Percentiles rank a stretch among this genome's conserved stretches.
These are phyloP conservation scores for Wickerhamiella qilinensis DNA, from an alignment of 805 yeast genomes.

Conservation along the genomic window DNA sequence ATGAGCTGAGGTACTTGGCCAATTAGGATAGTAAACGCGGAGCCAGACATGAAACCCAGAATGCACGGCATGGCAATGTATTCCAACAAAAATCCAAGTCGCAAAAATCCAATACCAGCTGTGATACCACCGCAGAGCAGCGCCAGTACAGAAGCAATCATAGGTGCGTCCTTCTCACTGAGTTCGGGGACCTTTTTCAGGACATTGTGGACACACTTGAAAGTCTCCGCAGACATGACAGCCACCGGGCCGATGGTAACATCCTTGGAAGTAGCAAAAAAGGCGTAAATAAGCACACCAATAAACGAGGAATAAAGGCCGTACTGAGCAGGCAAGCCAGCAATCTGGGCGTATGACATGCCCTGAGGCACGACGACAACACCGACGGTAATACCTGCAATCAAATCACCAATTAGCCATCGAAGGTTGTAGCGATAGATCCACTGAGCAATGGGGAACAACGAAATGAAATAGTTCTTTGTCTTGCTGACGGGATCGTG, in stretches of 20 bases:
- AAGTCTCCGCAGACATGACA: conserved; percentile 78
- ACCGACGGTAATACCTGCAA: conserved; percentile 90
- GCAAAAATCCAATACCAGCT: conserved; percentile 60
- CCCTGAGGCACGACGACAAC: conserved; percentile 87
- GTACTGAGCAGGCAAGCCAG: conserved; percentile 64
- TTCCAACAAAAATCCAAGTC: conserved; percentile 80
- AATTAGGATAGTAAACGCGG: conserved; percentile 63
- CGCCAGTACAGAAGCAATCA: conserved; percentile 65
- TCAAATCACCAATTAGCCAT: conserved; percentile 70
- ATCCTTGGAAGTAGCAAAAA: conserved; percentile 91
- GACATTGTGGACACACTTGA: conserved; percentile 57
- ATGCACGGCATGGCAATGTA: conserved; percentile 84
- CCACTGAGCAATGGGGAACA: conserved; percentile 78
- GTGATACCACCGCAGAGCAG: conserved; percentile 78
- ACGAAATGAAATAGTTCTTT: conserved; percentile 36
- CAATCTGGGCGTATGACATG: conserved; percentile 86
- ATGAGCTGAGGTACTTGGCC: conserved; percentile 81
- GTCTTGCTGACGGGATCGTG: conserved; percentile 10
- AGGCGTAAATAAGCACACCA: conserved; percentile 75
- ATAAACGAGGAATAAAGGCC: conserved; percentile 86
- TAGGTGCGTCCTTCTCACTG: conserved; percentile 35
- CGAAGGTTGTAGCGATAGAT: conserved; percentile 61
- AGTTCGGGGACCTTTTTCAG: conserved; percentile 31
- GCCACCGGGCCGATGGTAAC: conserved; percentile 96
- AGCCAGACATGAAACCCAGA: conserved; percentile 88